A percentile compares a stretch with the other conserved stretches of the same genome.
phyloP scores from a whole-genome alignment of 2,329 filamentous ascomycete genomes.

The Diaporthe sp. region DNA sequence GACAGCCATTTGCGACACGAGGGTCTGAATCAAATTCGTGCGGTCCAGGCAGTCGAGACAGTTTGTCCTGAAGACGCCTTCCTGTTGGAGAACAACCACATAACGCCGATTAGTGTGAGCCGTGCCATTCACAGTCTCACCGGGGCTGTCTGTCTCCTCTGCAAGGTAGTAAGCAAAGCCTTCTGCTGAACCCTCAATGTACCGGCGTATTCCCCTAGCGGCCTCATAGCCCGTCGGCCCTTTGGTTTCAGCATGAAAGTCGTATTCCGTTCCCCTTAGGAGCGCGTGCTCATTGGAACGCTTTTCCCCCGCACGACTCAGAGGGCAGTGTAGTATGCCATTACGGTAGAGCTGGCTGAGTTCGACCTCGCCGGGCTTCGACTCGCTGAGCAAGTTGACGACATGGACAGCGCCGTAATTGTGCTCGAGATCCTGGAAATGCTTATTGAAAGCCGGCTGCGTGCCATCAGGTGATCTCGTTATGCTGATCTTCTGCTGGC shows the following conservation, averaged over 20 bases:
- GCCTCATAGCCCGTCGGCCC: constrained; percentile 89
- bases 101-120: constrained; percentile 53
- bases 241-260: constrained; percentile 95
- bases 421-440: constrained; percentile 88
- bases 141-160: constrained; percentile 67
- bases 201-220: constrained; percentile 82
- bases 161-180: constrained; percentile 93
- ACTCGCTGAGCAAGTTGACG: constrained; percentile 91
- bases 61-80: constrained; percentile 95
- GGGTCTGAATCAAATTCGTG: constrained; percentile 95
- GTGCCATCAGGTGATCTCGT: constrained; percentile 91
- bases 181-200: constrained; percentile 83
- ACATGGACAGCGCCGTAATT: constrained; percentile 92
- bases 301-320: constrained; percentile 70
- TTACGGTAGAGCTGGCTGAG: constrained; percentile 82
- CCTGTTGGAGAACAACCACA: constrained; percentile 86
- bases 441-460: constrained; percentile 94
- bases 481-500: constrained; percentile 93
- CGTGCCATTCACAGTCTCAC: constrained; percentile 56
- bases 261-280: constrained; percentile 86
- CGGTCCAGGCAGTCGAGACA: constrained; percentile 96
- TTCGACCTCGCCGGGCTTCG: constrained; percentile 87
- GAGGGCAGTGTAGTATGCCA: constrained; percentile 78
- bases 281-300: constrained; percentile 76
- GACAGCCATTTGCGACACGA: constrained; percentile 93